Conservation (phyloP, 768 basidiomycete species). For the Porphyrellus cyaneotinctus region DNA sequence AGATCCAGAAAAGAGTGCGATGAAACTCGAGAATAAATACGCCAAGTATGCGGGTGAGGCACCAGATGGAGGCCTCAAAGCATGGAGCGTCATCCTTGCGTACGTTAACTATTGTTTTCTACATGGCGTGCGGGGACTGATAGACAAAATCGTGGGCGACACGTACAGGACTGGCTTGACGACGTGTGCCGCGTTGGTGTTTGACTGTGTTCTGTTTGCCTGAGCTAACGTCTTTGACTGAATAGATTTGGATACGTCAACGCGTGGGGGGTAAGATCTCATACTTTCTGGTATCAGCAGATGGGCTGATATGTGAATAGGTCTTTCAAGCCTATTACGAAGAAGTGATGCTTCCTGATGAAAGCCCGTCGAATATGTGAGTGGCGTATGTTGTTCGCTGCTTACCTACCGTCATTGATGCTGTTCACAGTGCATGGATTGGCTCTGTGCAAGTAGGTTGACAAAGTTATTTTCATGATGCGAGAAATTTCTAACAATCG, state of each 20-base stretch:
- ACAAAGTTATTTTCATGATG: neutral
- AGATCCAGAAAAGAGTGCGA: conserved; percentile 7
- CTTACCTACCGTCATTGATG: neutral
- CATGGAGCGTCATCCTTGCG: conserved; percentile 31
- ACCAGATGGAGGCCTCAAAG: conserved; percentile 30
- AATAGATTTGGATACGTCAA: conserved; percentile 65
- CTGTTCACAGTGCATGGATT: conserved; percentile 66
- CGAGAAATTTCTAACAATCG: neutral
- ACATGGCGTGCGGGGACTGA: neutral
- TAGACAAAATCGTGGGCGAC: neutral
- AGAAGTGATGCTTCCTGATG: conserved; percentile 42
- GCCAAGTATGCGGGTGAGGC: conserved; percentile 19
- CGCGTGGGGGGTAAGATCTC: conserved; percentile 62
- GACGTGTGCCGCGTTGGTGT: conserved; percentile 39
- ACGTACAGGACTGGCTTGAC: conserved; percentile 18
- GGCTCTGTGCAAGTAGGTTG: conserved; percentile 62
- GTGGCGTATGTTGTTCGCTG: conserved; percentile 6
- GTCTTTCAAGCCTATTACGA: conserved; percentile 74
- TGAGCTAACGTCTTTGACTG: neutral
- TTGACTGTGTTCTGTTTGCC: neutral
- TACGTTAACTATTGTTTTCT: conserved; percentile 4
- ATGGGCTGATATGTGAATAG: conserved; percentile 30
- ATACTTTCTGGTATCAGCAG: neutral
- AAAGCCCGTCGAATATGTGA: conserved; percentile 63
- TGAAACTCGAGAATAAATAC: conserved; percentile 8